Percentiles rank a stretch among this genome's conserved stretches.
Evolutionary conservation across 805 yeast species (phyloP).

Genomic region (Peterozyma toletana): DNA sequence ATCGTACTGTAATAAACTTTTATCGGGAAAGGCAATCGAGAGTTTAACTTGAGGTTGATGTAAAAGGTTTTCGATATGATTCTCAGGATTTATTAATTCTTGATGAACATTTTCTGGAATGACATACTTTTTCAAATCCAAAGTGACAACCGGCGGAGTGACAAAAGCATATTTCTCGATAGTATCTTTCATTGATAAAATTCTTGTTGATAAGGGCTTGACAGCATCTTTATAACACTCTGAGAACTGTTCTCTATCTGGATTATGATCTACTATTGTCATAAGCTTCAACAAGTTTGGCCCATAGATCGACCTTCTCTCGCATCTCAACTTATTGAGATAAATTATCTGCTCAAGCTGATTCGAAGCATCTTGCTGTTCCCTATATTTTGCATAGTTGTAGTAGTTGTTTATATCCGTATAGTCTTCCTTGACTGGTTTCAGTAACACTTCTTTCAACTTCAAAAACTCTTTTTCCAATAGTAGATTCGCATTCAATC

Average conservation of each 20-base stretch:
- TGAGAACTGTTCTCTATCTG: constrained; percentile 9
- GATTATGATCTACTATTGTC: constrained; percentile 23
- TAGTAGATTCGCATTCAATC: constrained; percentile 38
- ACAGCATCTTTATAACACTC: constrained; percentile 26
- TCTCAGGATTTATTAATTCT: constrained; percentile 21
- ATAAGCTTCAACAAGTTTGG: constrained; percentile 41
- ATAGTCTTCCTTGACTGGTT: constrained; percentile 19
- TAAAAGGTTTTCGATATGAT: constrained; percentile 40
- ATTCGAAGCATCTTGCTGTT: constrained; percentile 44
- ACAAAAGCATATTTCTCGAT: constrained; percentile 78
- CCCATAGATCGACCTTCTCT: constrained; percentile 63
- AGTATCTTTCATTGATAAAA: constrained; percentile 32
- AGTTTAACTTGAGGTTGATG: constrained; percentile 80
- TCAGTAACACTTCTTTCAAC: constrained; percentile 30
- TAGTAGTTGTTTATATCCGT: constrained; percentile 51
- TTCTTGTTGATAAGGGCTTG: constrained; percentile 33
- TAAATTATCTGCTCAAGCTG: constrained; percentile 50
- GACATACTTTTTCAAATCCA: constrained; percentile 54
- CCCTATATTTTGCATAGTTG: constrained; percentile 43
- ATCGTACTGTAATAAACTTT: constrained; percentile 83
- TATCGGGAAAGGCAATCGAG: constrained; percentile 95
- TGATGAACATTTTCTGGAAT: constrained; percentile 30
- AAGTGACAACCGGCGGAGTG: constrained; percentile 79
- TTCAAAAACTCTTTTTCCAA: constrained; percentile 36
- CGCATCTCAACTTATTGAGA: constrained; percentile 60